Percentiles rank a stretch among this genome's conserved stretches.
Evolutionary conservation across 169 alveolate genomes (phyloP).

Genomic region (Cryptosporidium sp.): DNA sequence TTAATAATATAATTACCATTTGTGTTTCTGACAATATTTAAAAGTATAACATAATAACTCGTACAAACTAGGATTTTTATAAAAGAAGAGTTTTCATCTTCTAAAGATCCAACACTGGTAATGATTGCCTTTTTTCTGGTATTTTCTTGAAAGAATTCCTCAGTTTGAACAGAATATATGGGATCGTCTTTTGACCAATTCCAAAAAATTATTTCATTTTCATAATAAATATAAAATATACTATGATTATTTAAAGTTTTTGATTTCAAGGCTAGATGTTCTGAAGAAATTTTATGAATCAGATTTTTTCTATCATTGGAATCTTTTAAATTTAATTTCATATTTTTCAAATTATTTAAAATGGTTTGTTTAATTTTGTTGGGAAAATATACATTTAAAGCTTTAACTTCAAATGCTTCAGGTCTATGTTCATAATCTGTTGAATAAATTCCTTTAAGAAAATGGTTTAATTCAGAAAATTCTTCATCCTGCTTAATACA

Average conservation of each 20-base stretch:
- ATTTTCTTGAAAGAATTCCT: slow-evolving; percentile 44
- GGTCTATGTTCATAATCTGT: slow-evolving; percentile 66
- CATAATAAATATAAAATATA: slow-evolving; percentile 36
- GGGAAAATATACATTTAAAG: slow-evolving; percentile 24
- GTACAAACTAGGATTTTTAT: slow-evolving; percentile 39
- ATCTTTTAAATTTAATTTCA: not conserved
- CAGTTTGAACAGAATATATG: slow-evolving; percentile 56
- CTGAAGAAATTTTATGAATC: not conserved
- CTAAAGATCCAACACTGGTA: slow-evolving; percentile 39
- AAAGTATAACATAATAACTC: slow-evolving; percentile 1
- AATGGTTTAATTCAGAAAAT: slow-evolving; percentile 1
- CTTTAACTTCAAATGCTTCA: slow-evolving; percentile 45
- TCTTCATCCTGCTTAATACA: slow-evolving; percentile 72
- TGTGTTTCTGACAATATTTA: slow-evolving; percentile 1
- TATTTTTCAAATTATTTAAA: not conserved
- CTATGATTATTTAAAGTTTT: slow-evolving; percentile 30
- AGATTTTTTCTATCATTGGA: not conserved
- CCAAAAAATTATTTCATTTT: slow-evolving; percentile 54
- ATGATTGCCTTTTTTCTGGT: slow-evolving; percentile 29
- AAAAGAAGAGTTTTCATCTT: not conserved
- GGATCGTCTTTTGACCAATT: slow-evolving; percentile 71
- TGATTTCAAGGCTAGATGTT: not conserved
- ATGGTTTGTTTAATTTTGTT: slow-evolving; percentile 21
- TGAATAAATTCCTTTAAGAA: slow-evolving; percentile 12
- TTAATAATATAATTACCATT: slow-evolving; percentile 61